Base-by-base conservation (phyloP, 352 stramenopile species). In the Phytophthora lateralis region DNA sequence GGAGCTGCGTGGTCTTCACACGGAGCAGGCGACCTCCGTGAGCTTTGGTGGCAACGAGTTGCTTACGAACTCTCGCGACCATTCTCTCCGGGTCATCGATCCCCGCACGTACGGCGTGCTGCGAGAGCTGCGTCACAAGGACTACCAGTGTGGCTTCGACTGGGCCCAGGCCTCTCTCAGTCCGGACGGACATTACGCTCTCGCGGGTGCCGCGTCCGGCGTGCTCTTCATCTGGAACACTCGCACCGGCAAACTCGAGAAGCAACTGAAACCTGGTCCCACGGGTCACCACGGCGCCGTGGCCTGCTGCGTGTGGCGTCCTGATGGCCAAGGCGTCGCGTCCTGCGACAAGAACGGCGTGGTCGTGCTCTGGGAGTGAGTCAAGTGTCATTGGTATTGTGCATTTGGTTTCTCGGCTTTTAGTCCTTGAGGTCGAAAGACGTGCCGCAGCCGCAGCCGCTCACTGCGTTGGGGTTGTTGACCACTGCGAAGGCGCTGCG, bases 381-480 rank as follows among this genome's bases (percentile, higher is more conserved):
- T 24, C 15, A 41, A 32, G 20, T 20, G 34, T 29, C 15, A 51
- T 30, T 6, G 9, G 20, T 41, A 14, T 6, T 49, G 35, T 53
- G 35, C 55, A 64, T 17, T 39, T 39, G 34, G 34, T 39, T 10
- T 53, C 43, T 48, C 26, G 7, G 26, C 4, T 7, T 4, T 69
- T 79, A 96, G 47, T 92, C 80, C 78, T 99, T 99, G 45, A 99
- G 75, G 24, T 98, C 97, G 82, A 99, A 99, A 24, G 93, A 98
- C 42, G 76, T 96, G 44, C 97, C 97, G 77, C 97, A 99, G 52
- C 97, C 97, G 78, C 97, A 99, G 54, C 96, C 97, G 49, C 73
- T 91, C 73, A 97, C 95, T 45, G 95, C 97, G 69, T 98, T 96
- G 32, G 97, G 97, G 83, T 99, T 99, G 68, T 98, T 97, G 63